A percentile compares a stretch with the other conserved stretches of the same genome.
Conservation (phyloP, 306 rosid genomes). For the Hippophae gyantsensis region DNA sequence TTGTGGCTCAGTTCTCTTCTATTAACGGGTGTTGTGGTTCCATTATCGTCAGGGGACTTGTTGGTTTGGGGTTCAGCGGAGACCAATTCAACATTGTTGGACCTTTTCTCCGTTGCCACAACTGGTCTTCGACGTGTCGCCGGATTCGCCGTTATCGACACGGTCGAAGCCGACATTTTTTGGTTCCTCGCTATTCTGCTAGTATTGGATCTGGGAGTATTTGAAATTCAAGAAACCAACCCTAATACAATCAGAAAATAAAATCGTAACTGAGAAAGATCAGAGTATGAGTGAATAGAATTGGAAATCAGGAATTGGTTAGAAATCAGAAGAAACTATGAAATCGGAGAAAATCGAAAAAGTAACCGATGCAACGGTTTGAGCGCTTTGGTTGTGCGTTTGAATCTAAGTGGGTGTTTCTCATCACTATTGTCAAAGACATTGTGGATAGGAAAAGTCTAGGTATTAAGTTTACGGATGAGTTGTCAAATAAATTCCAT, state of each 20-base stretch:
- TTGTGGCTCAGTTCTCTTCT: constrained; percentile 73
- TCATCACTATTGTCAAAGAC: too few relatives aligned
- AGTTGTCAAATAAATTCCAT: too few relatives aligned
- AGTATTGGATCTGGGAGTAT: neutral
- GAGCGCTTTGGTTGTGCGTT: constrained; percentile 2
- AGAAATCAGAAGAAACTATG: neutral
- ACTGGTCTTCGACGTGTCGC: constrained; percentile 73
- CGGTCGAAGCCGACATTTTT: constrained; percentile 89
- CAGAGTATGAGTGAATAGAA: neutral
- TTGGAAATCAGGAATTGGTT: neutral
- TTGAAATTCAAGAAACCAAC: neutral
- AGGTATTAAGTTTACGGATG: too few relatives aligned
- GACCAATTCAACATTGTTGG: constrained; percentile 48
- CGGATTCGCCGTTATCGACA: constrained; percentile 81
- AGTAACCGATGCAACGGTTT: neutral
- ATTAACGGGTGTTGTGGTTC: constrained; percentile 8
- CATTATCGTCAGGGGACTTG: constrained; percentile 18
- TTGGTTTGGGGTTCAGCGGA: constrained; percentile 40
- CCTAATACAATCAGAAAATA: neutral
- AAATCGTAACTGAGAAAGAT: neutral
- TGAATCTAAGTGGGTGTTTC: neutral
- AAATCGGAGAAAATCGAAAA: neutral
- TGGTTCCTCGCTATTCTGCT: neutral
- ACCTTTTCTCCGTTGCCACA: constrained; percentile 39
- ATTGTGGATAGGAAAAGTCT: too few relatives aligned